Conservation (phyloP, 805 yeast species). For the Zygosaccharomyces lentus region DNA sequence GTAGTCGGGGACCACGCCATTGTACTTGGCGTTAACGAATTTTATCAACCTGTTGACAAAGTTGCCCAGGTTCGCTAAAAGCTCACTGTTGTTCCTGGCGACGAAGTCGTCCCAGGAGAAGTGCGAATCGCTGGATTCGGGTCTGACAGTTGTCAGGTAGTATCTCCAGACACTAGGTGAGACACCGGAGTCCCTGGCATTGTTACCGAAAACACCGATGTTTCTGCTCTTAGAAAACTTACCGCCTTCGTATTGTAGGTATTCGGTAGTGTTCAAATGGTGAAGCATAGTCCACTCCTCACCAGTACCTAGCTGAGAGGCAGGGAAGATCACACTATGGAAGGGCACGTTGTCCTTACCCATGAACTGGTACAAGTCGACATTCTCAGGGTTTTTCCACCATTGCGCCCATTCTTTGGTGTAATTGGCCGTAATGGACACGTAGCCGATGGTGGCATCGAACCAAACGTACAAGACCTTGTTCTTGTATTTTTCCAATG, state of each 20-base stretch:
- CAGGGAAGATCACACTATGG: slow-evolving; percentile 98
- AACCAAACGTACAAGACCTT: slow-evolving; percentile 98
- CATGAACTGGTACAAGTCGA: slow-evolving; percentile 92
- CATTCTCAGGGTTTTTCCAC: slow-evolving; percentile 95
- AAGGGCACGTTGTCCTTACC: slow-evolving; percentile 99
- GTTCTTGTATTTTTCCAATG: slow-evolving; percentile 75
- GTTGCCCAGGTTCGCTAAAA: slow-evolving; percentile 94
- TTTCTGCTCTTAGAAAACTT: slow-evolving; percentile 98
- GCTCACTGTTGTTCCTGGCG: slow-evolving; percentile 85
- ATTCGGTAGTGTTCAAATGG: slow-evolving; percentile 92
- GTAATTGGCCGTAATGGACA: slow-evolving; percentile 93
- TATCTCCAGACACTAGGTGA: slow-evolving; percentile 97
- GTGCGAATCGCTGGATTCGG: slow-evolving; percentile 93
- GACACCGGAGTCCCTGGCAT: slow-evolving; percentile 89
- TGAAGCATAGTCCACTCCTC: slow-evolving; percentile 88
- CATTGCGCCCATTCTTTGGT: slow-evolving; percentile 75
- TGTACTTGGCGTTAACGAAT: slow-evolving; percentile 84
- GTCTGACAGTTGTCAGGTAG: slow-evolving; percentile 86
- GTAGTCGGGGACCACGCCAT: slow-evolving; percentile 79
- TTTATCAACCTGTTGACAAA: slow-evolving; percentile 91
- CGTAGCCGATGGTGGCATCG: slow-evolving; percentile 96
- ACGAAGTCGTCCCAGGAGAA: slow-evolving; percentile 98
- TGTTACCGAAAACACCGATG: slow-evolving; percentile 96
- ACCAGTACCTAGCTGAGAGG: slow-evolving; percentile 81
- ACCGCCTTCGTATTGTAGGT: slow-evolving; percentile 95